Percentiles rank a stretch among this genome's conserved stretches.
These are phyloP conservation scores for Discostella stelligeroides DNA, from an alignment of 108 stramenopile genomes.

Conservation along the genomic window DNA sequence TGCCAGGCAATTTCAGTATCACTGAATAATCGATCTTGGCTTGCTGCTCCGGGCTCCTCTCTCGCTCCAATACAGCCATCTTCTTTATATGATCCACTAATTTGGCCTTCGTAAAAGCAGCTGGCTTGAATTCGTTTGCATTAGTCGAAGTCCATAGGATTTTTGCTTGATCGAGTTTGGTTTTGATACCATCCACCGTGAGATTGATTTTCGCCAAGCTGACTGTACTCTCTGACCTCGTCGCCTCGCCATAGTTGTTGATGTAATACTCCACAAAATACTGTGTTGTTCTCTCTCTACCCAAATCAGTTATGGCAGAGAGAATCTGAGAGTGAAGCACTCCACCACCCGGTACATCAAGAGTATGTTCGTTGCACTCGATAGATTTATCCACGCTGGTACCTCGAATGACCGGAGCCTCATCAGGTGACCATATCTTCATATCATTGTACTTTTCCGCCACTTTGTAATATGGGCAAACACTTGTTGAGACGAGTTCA, in stretches of 20 bases:
- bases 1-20: no score
- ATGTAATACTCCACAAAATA: conserved; percentile 5
- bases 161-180: background rate
- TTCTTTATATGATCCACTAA: background rate
- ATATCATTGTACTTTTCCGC: background rate
- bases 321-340: background rate
- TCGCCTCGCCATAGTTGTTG: background rate
- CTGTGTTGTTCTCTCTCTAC: background rate
- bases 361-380: background rate
- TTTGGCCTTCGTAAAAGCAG: background rate
- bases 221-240: background rate
- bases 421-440: background rate
- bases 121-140: background rate
- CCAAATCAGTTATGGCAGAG: background rate
- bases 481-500: background rate
- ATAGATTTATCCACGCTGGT: background rate
- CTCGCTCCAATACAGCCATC: background rate
- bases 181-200: background rate
- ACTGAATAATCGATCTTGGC: no score
- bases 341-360: conserved; percentile 3
- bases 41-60: background rate
- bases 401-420: background rate
- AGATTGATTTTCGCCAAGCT: background rate
- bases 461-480: background rate
- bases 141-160: background rate